A percentile compares a stretch with the other conserved stretches of the same genome.
These are phyloP conservation scores for Cordyceps javanica DNA, from an alignment of 2,329 filamentous ascomycete species.

Conservation along the genomic window DNA sequence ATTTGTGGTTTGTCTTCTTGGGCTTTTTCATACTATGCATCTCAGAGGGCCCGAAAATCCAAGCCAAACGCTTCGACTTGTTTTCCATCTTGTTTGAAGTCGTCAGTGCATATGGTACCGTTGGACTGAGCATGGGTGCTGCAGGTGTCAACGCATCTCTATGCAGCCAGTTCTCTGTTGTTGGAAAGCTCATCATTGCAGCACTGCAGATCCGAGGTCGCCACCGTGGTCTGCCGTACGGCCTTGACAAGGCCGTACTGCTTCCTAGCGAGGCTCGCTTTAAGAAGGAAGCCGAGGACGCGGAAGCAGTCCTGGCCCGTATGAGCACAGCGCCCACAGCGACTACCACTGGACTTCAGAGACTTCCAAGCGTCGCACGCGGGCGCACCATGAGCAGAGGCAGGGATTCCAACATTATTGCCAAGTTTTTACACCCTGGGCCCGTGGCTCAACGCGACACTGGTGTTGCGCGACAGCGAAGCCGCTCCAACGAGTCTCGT, in stretches of 20 bases:
- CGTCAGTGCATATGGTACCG: conserved; percentile 88
- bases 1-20: conserved; percentile 94
- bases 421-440: conserved; percentile 43
- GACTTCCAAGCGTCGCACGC: conserved; percentile 23
- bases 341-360: conserved; percentile 24
- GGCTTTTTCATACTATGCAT: conserved; percentile 92
- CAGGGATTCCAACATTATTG: conserved; percentile 36
- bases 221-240: conserved; percentile 62
- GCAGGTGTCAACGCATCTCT: conserved; percentile 71
- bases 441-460: conserved; percentile 31
- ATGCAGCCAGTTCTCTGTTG: conserved; percentile 68
- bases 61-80: conserved; percentile 57
- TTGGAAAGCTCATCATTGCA: conserved; percentile 65
- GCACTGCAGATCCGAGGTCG: conserved; percentile 65
- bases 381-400: conserved; percentile 34
- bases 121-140: conserved; percentile 84
- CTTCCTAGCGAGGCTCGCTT: conserved; percentile 52
- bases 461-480: conserved; percentile 22
- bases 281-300: conserved; percentile 45
- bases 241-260: conserved; percentile 55
- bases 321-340: conserved; percentile 27
- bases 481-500: conserved; percentile 21
- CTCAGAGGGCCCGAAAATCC: conserved; percentile 68
- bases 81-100: conserved; percentile 77
- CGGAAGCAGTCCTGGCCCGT: conserved; percentile 32